Percentiles rank a stretch among this genome's conserved stretches.
These are phyloP conservation scores for Wickerhamiella azymoides DNA, from an alignment of 805 yeast species.

Conservation along the genomic window DNA sequence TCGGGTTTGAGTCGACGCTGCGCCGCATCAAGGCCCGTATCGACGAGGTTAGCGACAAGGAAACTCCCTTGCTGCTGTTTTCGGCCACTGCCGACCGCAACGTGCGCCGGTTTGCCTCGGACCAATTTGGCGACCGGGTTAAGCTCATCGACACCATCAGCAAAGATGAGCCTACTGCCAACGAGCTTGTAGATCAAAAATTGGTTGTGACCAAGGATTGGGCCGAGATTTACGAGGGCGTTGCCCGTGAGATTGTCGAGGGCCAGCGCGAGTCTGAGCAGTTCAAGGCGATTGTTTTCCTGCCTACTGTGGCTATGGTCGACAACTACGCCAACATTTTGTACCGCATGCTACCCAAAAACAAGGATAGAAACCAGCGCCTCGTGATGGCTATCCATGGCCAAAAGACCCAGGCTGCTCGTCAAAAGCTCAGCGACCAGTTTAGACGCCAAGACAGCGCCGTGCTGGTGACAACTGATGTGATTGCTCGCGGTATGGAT, in stretches of 20 bases:
- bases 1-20: slow-evolving; percentile 61
- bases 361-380: not conserved
- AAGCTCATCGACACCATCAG: slow-evolving; percentile 54
- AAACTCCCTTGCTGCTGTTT: slow-evolving; percentile 53
- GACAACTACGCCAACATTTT: slow-evolving; percentile 40
- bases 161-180: slow-evolving; percentile 59
- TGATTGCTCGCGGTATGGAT: slow-evolving; percentile 94
- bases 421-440: slow-evolving; percentile 44
- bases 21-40: slow-evolving; percentile 30
- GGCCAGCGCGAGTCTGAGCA: slow-evolving; percentile 22
- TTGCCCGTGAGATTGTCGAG: slow-evolving; percentile 33
- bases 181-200: slow-evolving; percentile 62
- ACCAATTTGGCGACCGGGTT: slow-evolving; percentile 24
- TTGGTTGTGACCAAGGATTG: slow-evolving; percentile 40
- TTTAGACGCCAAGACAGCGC: slow-evolving; percentile 40
- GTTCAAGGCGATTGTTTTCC: slow-evolving; percentile 71
- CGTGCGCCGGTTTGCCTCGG: slow-evolving; percentile 54
- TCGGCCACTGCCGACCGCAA: slow-evolving; percentile 75
- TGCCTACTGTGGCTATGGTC: slow-evolving; percentile 63
- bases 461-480: slow-evolving; percentile 73
- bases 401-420: slow-evolving; percentile 49
- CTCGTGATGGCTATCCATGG: slow-evolving; percentile 43
- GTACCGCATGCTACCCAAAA: slow-evolving; percentile 15
- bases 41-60: slow-evolving; percentile 31
- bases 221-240: slow-evolving; percentile 46